phyloP scores from a whole-genome alignment of 2,329 filamentous ascomycete genomes.

The Epichloe coenophiala region DNA sequence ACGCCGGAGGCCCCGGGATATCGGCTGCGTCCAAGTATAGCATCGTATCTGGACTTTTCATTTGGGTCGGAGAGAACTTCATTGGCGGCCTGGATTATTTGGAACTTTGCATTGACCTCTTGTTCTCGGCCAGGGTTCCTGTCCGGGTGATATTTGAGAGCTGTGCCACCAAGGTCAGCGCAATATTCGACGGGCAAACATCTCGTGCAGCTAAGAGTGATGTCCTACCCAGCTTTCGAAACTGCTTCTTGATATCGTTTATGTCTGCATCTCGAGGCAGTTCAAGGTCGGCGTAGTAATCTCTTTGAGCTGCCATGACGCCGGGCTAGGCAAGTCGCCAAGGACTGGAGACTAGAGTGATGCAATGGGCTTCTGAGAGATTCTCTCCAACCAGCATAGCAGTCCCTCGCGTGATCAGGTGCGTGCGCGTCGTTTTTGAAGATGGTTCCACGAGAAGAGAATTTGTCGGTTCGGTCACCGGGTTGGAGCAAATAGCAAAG shows the following conservation, averaged over 20 bases:
- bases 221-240: conserved; percentile 60
- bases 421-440: not conserved
- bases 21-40: conserved; percentile 25
- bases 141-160: conserved; percentile 77
- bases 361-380: not conserved
- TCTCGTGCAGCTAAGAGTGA: not conserved
- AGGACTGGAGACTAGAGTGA: not conserved
- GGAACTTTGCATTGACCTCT: conserved; percentile 71
- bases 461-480: not conserved
- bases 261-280: conserved; percentile 52
- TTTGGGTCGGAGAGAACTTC: conserved; percentile 50
- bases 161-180: conserved; percentile 28
- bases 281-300: conserved; percentile 80
- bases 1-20: conserved; percentile 40
- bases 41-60: conserved; percentile 39
- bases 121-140: conserved; percentile 72
- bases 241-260: conserved; percentile 74
- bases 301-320: conserved; percentile 36
- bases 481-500: not conserved
- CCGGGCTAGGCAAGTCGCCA: not conserved
- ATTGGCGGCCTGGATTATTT: conserved; percentile 74
- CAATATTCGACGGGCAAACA: not conserved
- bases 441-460: not conserved
- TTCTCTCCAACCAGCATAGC: conserved; percentile 8
- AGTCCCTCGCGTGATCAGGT: not conserved